phyloP scores from a whole-genome alignment of 805 yeast species.

The Zygosaccharomyces bisporus region DNA sequence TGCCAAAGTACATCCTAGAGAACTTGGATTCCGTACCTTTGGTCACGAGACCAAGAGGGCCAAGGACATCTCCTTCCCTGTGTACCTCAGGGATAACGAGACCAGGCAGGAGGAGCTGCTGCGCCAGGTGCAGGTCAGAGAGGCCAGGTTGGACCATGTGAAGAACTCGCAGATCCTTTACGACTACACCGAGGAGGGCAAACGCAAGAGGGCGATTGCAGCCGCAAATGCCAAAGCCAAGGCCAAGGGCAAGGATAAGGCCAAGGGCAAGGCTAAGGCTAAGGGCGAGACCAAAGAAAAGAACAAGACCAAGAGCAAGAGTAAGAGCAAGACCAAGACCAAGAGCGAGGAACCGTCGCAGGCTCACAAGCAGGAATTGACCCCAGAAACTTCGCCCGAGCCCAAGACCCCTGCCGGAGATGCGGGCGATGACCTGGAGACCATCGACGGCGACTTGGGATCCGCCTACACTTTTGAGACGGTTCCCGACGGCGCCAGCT shows the following conservation, averaged over 20 bases:
- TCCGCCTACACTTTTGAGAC: constrained; percentile 5
- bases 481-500: constrained; percentile 6
- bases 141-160: constrained; percentile 22
- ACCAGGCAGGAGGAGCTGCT: constrained; percentile 24
- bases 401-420: not conserved
- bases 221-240: not conserved
- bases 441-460: constrained; percentile 2
- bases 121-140: constrained; percentile 23
- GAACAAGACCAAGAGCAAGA: not conserved
- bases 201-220: constrained; percentile 2
- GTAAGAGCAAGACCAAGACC: not conserved
- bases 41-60: constrained; percentile 22
- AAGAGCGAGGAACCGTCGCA: not conserved
- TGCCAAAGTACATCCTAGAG: constrained; percentile 19
- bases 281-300: not conserved
- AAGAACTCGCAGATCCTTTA: constrained; percentile 25
- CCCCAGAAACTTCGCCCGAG: not conserved
- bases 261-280: not conserved
- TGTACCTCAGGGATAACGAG: constrained; percentile 28
- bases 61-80: constrained; percentile 33
- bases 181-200: constrained; percentile 8
- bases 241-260: not conserved
- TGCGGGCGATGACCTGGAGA: constrained; percentile 1
- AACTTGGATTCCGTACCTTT: constrained; percentile 28
- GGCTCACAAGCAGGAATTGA: not conserved